Evolutionary conservation across 2,329 filamentous ascomycete species (phyloP).

Genomic region (Coniella lustricola): DNA sequence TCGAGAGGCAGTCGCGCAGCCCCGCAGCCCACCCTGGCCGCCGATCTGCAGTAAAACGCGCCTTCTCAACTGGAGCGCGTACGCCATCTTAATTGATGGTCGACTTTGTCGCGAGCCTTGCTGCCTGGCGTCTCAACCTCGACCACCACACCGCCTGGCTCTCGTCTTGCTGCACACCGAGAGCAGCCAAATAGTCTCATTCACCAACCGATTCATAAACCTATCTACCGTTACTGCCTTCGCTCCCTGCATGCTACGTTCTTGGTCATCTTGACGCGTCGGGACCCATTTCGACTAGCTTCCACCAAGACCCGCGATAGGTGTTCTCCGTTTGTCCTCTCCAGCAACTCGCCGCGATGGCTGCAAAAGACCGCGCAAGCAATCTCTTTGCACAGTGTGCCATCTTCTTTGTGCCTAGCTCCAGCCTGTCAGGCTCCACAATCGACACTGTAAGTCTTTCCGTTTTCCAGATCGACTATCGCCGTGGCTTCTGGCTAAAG

Average conservation of each 20-base stretch:
- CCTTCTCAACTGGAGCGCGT: background rate
- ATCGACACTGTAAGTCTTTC: conserved; percentile 1
- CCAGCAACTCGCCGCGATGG: background rate
- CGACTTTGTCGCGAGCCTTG: too few species aligned
- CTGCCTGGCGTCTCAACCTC: too few species aligned
- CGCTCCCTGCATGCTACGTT: background rate
- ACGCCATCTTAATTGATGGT: background rate
- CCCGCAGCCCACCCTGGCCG: background rate
- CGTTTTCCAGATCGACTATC: background rate
- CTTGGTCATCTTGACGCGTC: conserved; percentile 7
- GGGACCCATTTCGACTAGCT: background rate
- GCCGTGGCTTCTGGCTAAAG: background rate
- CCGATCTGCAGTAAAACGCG: background rate
- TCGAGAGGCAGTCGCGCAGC: background rate
- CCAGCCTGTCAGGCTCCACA: conserved; percentile 1
- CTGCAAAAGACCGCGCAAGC: background rate
- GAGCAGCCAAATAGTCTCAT: too few species aligned
- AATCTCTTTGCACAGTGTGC: conserved; percentile 8
- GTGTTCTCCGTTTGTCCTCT: too few species aligned
- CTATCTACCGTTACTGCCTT: background rate
- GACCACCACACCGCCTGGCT: too few species aligned
- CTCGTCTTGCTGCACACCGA: too few species aligned
- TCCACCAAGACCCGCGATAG: background rate
- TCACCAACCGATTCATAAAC: too few species aligned
- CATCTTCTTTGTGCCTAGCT: conserved; percentile 9